These are phyloP conservation scores for Mycena sp. DNA, from an alignment of 1,284 basidiomycete genomes.

Conservation along the genomic window DNA sequence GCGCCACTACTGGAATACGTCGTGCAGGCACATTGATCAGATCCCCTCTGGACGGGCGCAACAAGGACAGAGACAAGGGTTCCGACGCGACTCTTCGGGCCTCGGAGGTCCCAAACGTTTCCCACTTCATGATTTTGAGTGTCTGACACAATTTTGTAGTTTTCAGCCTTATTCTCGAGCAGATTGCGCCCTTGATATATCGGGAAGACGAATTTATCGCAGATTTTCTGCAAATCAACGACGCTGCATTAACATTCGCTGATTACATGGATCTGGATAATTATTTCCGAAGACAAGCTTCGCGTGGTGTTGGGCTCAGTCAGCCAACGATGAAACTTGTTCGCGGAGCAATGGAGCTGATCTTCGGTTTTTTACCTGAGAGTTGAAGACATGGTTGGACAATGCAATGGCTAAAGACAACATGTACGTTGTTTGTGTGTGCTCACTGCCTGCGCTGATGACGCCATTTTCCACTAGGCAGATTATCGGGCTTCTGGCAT, in stretches of 20 bases:
- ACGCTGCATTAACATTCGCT: constrained; percentile 90
- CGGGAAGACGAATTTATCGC: constrained; percentile 91
- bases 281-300: constrained; percentile 93
- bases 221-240: constrained; percentile 93
- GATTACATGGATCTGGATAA: constrained; percentile 96
- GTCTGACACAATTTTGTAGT: constrained; percentile 57
- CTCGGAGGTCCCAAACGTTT: constrained; percentile 63
- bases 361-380: constrained; percentile 93
- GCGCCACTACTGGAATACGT: constrained; percentile 69
- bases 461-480: constrained; percentile 61
- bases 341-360: constrained; percentile 90
- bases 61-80: constrained; percentile 67
- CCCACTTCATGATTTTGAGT: constrained; percentile 5
- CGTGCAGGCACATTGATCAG: constrained; percentile 82
- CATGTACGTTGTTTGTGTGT: constrained; percentile 65
- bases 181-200: constrained; percentile 81
- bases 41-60: constrained; percentile 70
- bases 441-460: not conserved
- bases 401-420: constrained; percentile 78
- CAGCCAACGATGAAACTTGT: constrained; percentile 82
- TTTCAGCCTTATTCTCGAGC: constrained; percentile 78
- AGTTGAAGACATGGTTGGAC: constrained; percentile 90
- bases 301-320: constrained; percentile 74
- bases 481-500: constrained; percentile 85
- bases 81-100: constrained; percentile 68